Percentiles rank a stretch among this genome's conserved stretches.
These are phyloP conservation scores for Entrophospora sp. DNA, from an alignment of 192 early-diverging fungal species.

Conservation along the genomic window DNA sequence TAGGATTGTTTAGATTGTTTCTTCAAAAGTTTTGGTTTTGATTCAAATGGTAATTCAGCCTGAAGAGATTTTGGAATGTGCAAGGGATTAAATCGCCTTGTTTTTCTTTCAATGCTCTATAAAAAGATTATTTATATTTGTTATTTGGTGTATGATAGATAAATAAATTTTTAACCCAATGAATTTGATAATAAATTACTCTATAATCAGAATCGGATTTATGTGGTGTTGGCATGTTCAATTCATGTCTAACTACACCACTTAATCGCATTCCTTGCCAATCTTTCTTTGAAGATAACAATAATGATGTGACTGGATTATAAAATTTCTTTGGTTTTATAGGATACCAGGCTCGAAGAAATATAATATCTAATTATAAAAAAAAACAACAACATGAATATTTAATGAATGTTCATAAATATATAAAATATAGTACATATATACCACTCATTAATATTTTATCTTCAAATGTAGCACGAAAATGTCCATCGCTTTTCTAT, in stretches of 20 bases:
- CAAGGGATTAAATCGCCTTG: conserved; percentile 74
- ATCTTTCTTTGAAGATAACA: conserved; percentile 62
- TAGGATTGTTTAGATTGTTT: conserved; percentile 45
- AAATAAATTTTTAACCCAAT: neutral
- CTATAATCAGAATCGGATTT: conserved; percentile 84
- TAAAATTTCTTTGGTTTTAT: conserved; percentile 93
- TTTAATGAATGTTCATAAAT: neutral
- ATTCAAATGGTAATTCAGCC: conserved; percentile 77
- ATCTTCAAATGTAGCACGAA: conserved; percentile 98
- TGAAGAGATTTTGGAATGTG: conserved; percentile 74
- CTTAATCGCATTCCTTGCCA: conserved; percentile 88
- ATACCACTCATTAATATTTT: conserved; percentile 86
- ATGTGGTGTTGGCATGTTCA: conserved; percentile 54
- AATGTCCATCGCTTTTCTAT: conserved; percentile 78
- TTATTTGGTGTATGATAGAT: too few species aligned
- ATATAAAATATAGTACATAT: neutral
- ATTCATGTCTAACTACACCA: conserved; percentile 71
- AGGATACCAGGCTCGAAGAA: conserved; percentile 94
- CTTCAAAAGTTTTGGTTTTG: conserved; percentile 67
- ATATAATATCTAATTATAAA: conserved; percentile 79
- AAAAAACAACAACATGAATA: neutral
- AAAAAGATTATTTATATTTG: neutral
- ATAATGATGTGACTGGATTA: conserved; percentile 93
- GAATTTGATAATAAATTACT: too few species aligned
- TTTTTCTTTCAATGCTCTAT: conserved; percentile 65